Base-by-base conservation (phyloP, 2,329 filamentous ascomycete genomes). In the Cladorrhinum sp. region DNA sequence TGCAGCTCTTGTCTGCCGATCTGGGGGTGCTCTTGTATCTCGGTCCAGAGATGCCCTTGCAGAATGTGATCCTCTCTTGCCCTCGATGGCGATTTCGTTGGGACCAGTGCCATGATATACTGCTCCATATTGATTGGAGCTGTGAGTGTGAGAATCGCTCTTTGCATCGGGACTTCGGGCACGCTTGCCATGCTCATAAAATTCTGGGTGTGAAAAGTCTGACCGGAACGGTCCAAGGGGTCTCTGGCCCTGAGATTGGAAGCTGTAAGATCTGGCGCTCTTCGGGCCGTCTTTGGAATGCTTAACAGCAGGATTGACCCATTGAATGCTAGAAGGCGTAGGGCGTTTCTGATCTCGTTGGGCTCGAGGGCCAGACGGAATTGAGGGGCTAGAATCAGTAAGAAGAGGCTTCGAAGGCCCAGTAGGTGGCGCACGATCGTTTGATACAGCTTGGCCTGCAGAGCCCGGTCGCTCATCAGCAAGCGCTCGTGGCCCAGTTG, bases 261-360 rank as follows among this genome's bases (percentile, higher is more conserved):
- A 79, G 58, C 77, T 81, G 62, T 80, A 80, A 1, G 81, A 79
- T 59, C 81, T 75, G 65, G 76, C 78, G 27, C 77, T 68, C 62
- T 81, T 82, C 2, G 83, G 82, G 1, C 81, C 84, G 18, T 82
- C 80, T 1, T 81, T 78, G 0, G 74, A 71, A 60, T 81, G 81
- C 69, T 80, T 83, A 3, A 65, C 68, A 4, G 65, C 65, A 2
- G 82, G 80, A 55, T 84, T 84, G 60, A 83, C 81, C 83, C 83
- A 86, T 70, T 85, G 83, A 66, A 84, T 85, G 68, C 82, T 85
- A 0, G 81, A 82, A 16, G 80, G 78, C 6, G 81, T 78, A 61
- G 75, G 76, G 50, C 74, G 75, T 54, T 76, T 76, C 59, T 76
- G 76, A 52, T 76, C 75, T 60, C 78, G 80, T 61, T 83, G 81